Conservation (phyloP, 192 early-diverging fungal species). For the Mortierella antarctica region DNA sequence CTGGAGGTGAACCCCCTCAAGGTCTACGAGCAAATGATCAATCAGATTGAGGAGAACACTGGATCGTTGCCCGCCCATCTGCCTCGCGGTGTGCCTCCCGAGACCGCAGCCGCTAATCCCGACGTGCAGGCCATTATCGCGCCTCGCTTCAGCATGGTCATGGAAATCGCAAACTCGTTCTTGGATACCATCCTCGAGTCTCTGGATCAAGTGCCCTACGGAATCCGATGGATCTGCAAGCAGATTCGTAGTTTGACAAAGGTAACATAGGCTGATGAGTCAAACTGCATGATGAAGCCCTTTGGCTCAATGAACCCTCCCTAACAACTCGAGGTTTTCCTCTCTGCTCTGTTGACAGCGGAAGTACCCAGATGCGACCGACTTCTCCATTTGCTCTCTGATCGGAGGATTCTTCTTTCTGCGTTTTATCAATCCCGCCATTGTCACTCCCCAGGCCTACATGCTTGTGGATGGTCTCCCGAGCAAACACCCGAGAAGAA, state of each 20-base stretch:
- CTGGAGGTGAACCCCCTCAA: conserved; percentile 97
- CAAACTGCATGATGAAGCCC: not conserved
- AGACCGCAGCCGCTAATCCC: conserved; percentile 82
- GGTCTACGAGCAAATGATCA: conserved; percentile 88
- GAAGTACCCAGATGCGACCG: conserved; percentile 91
- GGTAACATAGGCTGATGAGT: conserved; percentile 14
- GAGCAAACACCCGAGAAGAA: conserved; percentile 82
- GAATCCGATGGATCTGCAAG: conserved; percentile 99
- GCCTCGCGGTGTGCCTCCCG: conserved; percentile 82
- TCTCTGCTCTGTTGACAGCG: conserved; percentile 45
- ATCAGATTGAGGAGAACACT: conserved; percentile 76
- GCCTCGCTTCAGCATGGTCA: conserved; percentile 83
- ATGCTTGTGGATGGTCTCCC: conserved; percentile 90
- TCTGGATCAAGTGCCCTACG: conserved; percentile 89
- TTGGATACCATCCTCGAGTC: conserved; percentile 87
- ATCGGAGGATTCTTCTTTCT: conserved; percentile 98
- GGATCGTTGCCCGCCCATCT: conserved; percentile 67
- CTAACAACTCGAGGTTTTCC: not conserved
- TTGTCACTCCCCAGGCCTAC: conserved; percentile 96
- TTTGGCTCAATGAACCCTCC: not conserved
- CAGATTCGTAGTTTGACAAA: conserved; percentile 94
- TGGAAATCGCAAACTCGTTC: conserved; percentile 88
- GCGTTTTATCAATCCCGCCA: conserved; percentile 97
- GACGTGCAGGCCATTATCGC: conserved; percentile 88
- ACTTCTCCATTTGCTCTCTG: conserved; percentile 90